Conservation (phyloP, 441 rosid species). For the Populus hybrid region DNA sequence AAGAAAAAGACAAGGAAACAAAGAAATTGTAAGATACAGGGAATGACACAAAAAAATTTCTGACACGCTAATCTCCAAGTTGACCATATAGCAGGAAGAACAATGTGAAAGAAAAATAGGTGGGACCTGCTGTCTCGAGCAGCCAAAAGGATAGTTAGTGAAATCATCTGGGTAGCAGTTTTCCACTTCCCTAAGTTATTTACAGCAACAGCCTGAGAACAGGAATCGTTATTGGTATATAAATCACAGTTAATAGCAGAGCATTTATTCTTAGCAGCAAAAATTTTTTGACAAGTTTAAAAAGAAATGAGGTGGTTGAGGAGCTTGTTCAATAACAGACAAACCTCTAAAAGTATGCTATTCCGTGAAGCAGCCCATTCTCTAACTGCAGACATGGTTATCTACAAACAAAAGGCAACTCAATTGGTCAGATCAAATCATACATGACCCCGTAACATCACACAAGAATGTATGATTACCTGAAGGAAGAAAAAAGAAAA, state of each 20-base stretch:
- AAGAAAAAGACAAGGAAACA: background rate
- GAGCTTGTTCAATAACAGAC: slow-evolving; percentile 10
- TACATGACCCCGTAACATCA: background rate
- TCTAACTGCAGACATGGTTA: slow-evolving; percentile 96
- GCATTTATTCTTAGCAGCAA: background rate
- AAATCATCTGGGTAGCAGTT: slow-evolving; percentile 95
- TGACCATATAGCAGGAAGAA: background rate
- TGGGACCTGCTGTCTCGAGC: slow-evolving; percentile 69
- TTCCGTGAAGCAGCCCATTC: slow-evolving; percentile 99
- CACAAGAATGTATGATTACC: background rate
- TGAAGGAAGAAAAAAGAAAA: background rate
- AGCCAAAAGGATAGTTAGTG: slow-evolving; percentile 81
- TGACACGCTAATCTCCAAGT: background rate
- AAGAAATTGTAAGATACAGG: slow-evolving; percentile 10
- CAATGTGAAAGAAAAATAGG: background rate
- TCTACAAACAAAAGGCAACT: slow-evolving; percentile 41
- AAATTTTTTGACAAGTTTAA: background rate
- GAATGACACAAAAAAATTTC: background rate
- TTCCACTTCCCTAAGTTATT: slow-evolving; percentile 97
- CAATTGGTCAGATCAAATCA: slow-evolving; percentile 16
- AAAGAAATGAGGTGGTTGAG: background rate
- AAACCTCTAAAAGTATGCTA: slow-evolving; percentile 69
- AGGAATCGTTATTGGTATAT: background rate
- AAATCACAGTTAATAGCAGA: slow-evolving; percentile 2
- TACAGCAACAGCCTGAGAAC: slow-evolving; percentile 89